phyloP scores from a whole-genome alignment of 2,329 filamentous ascomycete genomes.

The Penicillium carneum region DNA sequence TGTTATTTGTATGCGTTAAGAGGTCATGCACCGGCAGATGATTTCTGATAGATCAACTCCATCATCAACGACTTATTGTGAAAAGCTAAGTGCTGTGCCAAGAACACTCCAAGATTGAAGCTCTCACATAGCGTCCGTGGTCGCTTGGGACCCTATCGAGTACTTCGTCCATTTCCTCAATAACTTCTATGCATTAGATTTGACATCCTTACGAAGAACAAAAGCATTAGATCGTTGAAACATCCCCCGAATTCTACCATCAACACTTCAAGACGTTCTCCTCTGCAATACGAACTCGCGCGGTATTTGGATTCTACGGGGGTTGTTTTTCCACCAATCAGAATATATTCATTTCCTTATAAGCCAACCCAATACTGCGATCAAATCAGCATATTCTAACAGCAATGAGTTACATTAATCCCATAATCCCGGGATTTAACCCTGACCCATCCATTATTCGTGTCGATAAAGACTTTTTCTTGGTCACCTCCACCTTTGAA shows the following conservation, averaged over 20 bases:
- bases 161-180: not conserved
- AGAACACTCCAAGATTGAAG: not conserved
- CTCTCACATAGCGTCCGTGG: not conserved
- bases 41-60: not conserved
- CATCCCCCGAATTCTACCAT: not conserved
- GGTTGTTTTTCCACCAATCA: conserved; percentile 20
- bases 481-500: conserved; percentile 69
- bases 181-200: not conserved
- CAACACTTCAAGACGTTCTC: too few relatives aligned
- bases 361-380: not conserved
- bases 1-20: not conserved
- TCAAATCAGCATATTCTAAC: not conserved
- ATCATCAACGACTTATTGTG: not conserved
- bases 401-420: conserved; percentile 49
- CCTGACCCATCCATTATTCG: conserved; percentile 66
- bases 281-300: not conserved
- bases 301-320: not conserved
- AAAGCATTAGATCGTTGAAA: not conserved
- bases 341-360: not conserved
- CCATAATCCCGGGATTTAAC: conserved; percentile 67
- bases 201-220: not conserved
- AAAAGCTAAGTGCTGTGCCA: not conserved
- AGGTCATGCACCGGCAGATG: not conserved
- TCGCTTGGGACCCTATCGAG: not conserved
- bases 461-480: conserved; percentile 62